These are phyloP conservation scores for Tricholomella constricta DNA, from an alignment of 768 basidiomycete species.

Conservation along the genomic window DNA sequence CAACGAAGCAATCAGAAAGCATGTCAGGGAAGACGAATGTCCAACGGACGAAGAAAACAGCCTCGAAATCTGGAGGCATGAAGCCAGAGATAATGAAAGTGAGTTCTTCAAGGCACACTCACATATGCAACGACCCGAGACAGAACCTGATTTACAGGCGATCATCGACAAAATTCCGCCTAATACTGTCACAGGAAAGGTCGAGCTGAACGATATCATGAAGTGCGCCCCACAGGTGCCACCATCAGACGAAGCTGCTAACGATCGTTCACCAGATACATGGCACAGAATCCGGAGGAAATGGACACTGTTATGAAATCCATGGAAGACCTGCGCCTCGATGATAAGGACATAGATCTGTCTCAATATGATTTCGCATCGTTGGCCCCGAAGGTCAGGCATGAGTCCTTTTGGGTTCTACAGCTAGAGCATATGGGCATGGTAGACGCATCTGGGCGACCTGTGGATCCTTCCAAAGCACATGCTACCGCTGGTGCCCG, in stretches of 20 bases:
- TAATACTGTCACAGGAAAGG: slow-evolving; percentile 23
- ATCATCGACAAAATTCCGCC: slow-evolving; percentile 22
- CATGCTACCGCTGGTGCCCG: slow-evolving; percentile 18
- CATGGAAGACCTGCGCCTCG: slow-evolving; percentile 11
- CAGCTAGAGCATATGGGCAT: slow-evolving; percentile 32
- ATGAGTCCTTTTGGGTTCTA: slow-evolving; percentile 34
- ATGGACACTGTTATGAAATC: slow-evolving; percentile 22
- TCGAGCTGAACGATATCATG: slow-evolving; percentile 24
- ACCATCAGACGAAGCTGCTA: background rate
- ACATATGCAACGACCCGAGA: slow-evolving; percentile 6
- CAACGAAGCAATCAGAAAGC: background rate
- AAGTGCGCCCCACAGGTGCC: slow-evolving; percentile 12
- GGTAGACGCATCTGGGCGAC: slow-evolving; percentile 18
- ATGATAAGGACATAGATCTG: slow-evolving; percentile 21
- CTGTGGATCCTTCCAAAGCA: slow-evolving; percentile 14
- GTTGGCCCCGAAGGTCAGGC: slow-evolving; percentile 23
- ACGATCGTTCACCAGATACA: slow-evolving; percentile 16
- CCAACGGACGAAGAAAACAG: background rate
- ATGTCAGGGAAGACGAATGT: background rate
- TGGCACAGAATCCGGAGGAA: slow-evolving; percentile 25
- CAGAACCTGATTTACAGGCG: background rate
- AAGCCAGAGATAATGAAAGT: slow-evolving; percentile 25
- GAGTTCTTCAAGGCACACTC: slow-evolving; percentile 18
- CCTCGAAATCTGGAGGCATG: background rate
- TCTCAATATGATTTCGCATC: slow-evolving; percentile 22